A percentile compares a stretch with the other conserved stretches of the same genome.
phyloP scores from a whole-genome alignment of 2,329 filamentous ascomycete species.

The Talaromyces sp. region DNA sequence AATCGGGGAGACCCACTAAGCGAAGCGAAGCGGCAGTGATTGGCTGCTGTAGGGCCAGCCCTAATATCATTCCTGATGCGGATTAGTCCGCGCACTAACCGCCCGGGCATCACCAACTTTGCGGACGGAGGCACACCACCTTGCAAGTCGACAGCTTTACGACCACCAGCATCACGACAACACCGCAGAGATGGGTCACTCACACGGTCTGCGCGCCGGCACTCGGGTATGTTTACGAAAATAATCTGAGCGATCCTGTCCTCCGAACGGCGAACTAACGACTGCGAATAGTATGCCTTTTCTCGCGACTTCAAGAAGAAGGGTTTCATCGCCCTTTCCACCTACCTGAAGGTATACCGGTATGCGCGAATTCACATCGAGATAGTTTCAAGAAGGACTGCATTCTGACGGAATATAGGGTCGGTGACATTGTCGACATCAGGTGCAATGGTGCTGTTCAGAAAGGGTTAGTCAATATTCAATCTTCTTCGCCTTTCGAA shows the following conservation, averaged over 20 bases:
- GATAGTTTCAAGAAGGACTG: constrained; percentile 16
- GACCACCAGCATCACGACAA: constrained; percentile 38
- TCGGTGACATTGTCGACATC: constrained; percentile 98
- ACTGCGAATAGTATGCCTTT: constrained; percentile 71
- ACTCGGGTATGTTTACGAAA: constrained; percentile 64
- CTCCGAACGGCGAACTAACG: constrained; percentile 29
- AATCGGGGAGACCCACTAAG: constrained; percentile 19
- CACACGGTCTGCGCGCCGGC: constrained; percentile 79
- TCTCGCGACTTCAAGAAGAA: constrained; percentile 90
- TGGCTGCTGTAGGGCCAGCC: constrained; percentile 22
- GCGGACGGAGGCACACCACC: constrained; percentile 24
- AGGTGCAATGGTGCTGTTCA: constrained; percentile 98
- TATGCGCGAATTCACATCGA: constrained; percentile 40
- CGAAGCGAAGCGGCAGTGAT: constrained; percentile 13
- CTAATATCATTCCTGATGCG: constrained; percentile 13
- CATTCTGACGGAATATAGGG: constrained; percentile 56
- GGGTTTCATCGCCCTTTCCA: constrained; percentile 88
- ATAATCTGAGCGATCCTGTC: neutral
- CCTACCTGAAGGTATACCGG: constrained; percentile 93
- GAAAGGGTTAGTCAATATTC: constrained; percentile 71
- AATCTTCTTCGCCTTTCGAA: neutral
- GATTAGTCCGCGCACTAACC: constrained; percentile 23
- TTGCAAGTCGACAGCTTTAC: constrained; percentile 33
- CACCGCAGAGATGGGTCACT: constrained; percentile 74
- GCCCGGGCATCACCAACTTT: constrained; percentile 18